These are phyloP conservation scores for Conringia planisiliqua DNA, from an alignment of 345 rosid genomes.

Conservation along the genomic window DNA sequence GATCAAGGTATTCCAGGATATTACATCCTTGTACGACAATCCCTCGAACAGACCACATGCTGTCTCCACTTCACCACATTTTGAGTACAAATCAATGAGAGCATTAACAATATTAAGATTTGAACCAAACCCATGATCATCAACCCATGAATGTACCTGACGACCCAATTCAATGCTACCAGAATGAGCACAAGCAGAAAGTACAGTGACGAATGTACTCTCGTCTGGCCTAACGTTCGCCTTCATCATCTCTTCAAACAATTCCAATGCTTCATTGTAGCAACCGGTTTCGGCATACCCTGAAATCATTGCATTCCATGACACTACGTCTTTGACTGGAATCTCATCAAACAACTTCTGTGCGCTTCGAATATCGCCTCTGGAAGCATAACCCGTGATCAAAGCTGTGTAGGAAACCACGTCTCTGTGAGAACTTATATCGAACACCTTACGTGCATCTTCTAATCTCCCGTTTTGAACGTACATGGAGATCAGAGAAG, in stretches of 20 bases:
- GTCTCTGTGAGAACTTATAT: slow-evolving; percentile 45
- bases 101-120: slow-evolving; percentile 48
- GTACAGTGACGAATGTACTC: slow-evolving; percentile 59
- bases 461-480: slow-evolving; percentile 33
- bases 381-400: slow-evolving; percentile 41
- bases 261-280: slow-evolving; percentile 47
- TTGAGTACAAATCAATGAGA: slow-evolving; percentile 68
- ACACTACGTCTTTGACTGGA: slow-evolving; percentile 39
- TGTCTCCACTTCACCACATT: slow-evolving; percentile 49
- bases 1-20: slow-evolving; percentile 65
- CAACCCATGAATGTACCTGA: slow-evolving; percentile 46
- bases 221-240: slow-evolving; percentile 46
- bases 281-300: slow-evolving; percentile 43
- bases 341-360: slow-evolving; percentile 61
- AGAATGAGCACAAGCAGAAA: slow-evolving; percentile 67
- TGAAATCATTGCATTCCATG: slow-evolving; percentile 36
- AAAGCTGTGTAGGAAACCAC: slow-evolving; percentile 65
- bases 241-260: slow-evolving; percentile 50
- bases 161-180: slow-evolving; percentile 51
- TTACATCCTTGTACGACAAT: slow-evolving; percentile 44
- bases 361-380: slow-evolving; percentile 40
- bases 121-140: slow-evolving; percentile 42
- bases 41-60: slow-evolving; percentile 44
- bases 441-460: slow-evolving; percentile 49
- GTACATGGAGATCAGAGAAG: slow-evolving; percentile 65